A percentile compares a stretch with the other conserved stretches of the same genome.
These are phyloP conservation scores for Claviceps fusiformis DNA, from an alignment of 2,329 filamentous ascomycete species.

Conservation along the genomic window DNA sequence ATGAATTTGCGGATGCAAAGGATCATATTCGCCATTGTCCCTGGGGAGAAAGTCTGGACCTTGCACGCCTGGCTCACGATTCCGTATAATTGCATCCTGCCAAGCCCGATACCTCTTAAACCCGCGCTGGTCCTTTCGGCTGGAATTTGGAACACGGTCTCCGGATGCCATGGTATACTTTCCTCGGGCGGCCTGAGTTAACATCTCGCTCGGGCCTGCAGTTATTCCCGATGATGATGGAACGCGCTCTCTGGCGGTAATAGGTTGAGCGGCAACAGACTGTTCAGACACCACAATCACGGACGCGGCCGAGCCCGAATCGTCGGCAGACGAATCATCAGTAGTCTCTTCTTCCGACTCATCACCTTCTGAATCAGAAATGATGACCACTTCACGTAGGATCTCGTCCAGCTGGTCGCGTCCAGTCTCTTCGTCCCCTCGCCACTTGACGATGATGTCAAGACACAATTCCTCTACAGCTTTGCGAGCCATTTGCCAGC, in stretches of 20 bases:
- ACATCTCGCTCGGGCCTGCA: neutral
- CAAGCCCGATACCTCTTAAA: conserved; percentile 35
- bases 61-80: conserved; percentile 10
- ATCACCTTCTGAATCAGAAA: conserved; percentile 44
- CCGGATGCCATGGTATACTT: conserved; percentile 12
- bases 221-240: conserved; percentile 3
- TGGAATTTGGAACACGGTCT: conserved; percentile 7
- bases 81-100: conserved; percentile 24
- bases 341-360: conserved; percentile 24
- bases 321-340: conserved; percentile 19
- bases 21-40: conserved; percentile 4
- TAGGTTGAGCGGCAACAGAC: neutral
- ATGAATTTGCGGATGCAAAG: conserved; percentile 1
- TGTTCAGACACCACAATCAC: conserved; percentile 9
- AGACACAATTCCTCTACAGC: conserved; percentile 47
- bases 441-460: conserved; percentile 57
- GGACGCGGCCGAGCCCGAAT: conserved; percentile 9
- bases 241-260: neutral
- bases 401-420: conserved; percentile 56
- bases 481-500: conserved; percentile 46
- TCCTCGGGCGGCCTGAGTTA: conserved; percentile 6
- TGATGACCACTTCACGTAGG: conserved; percentile 51
- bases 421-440: conserved; percentile 55
- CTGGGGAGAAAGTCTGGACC: conserved; percentile 9
- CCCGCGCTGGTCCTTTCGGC: conserved; percentile 27